A percentile compares a stretch with the other conserved stretches of the same genome.
Conservation (phyloP, 1,139 yeast genomes). For the Pichia kudriavzevii region DNA sequence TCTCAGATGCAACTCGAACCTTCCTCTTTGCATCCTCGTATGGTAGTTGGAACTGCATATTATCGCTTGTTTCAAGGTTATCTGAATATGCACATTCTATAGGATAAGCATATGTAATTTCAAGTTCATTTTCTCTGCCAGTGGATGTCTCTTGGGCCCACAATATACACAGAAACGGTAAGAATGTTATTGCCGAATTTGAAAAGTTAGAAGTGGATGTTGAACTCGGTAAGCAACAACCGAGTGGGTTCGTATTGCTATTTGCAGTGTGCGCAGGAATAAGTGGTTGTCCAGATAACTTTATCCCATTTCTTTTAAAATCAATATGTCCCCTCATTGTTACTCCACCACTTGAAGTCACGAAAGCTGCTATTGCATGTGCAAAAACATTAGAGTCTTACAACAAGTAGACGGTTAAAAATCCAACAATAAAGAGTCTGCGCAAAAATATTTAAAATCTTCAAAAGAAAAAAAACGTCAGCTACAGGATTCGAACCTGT, state of each 20-base stretch:
- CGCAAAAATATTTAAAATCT: neutral
- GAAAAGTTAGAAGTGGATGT: conserved; percentile 13
- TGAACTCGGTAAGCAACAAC: conserved; percentile 16
- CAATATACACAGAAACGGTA: conserved; percentile 23
- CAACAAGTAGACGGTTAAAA: no score
- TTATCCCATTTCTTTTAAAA: conserved; percentile 4
- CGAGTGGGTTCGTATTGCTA: conserved; percentile 6
- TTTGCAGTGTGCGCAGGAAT: conserved; percentile 1
- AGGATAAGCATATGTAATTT: conserved; percentile 20
- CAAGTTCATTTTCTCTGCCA: conserved; percentile 16
- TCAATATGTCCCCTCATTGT: conserved; percentile 13
- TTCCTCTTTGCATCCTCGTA: conserved; percentile 9
- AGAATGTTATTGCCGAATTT: conserved; percentile 5
- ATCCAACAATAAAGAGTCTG: no score
- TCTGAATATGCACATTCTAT: conserved; percentile 1
- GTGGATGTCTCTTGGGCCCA: conserved; percentile 22
- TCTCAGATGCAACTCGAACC: conserved; percentile 11
- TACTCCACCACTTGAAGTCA: no score
- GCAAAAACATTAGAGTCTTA: no score
- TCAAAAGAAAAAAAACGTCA: conserved; percentile 22
- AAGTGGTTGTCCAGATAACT: conserved; percentile 12
- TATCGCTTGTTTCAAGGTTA: conserved; percentile 2
- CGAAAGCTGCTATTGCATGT: no score
- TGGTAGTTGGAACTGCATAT: conserved; percentile 6
- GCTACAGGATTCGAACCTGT: conserved; percentile 33